Base-by-base conservation (phyloP, 176 grass and related monocot genomes). In the Echinochloa phyllopogon region DNA sequence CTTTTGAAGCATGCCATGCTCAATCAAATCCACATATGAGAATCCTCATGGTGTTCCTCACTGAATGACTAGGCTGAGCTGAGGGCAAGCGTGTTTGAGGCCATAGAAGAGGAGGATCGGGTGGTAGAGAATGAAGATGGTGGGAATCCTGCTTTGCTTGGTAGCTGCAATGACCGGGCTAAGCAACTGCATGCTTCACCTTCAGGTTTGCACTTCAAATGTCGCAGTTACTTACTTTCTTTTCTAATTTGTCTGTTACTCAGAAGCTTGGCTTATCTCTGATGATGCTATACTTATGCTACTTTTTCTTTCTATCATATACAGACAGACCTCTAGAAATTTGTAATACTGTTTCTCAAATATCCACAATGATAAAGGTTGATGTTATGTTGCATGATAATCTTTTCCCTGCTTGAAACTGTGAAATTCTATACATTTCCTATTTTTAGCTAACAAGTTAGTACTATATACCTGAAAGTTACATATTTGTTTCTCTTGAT, bases 71-170 rank as follows among this genome's bases (percentile, higher is more conserved):
- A 97, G 94, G 87, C 94, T 75, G 87, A 97, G 75, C 89, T 97
- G 38, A 84, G 91, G 75, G 94, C 91, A 17, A 94, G 94, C 82
- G 94, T 97, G 56, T 97, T 97, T 82, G 94, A 97, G 85, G 89
- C 91, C 71, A 97, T 97, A 83, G 94, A 97, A 86, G 94, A 94
- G 79, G 94, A 94, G 76, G 91, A 97, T 89, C 69, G 63, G 39
- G 89, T 94, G 36, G 8, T 84, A 43, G 87, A 97, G 75, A 92
- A 86, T 11, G 85, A 97, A 5, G 85, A 90, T 36, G 85, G 81
- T 55, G 87, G 64, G 48, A 90, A 90, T 84, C 85, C 89, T 62
- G 91, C 91, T 66, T 92, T 97, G 67, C 87, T 94, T 74, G 94
- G 91, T 76, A 89, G 91, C 91, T 97, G 91, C 81, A 92, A 94